A percentile compares a stretch with the other conserved stretches of the same genome.
These are phyloP conservation scores for Homolaphlyctis polyrhiza DNA, from an alignment of 371 early-diverging fungal genomes.

Conservation along the genomic window DNA sequence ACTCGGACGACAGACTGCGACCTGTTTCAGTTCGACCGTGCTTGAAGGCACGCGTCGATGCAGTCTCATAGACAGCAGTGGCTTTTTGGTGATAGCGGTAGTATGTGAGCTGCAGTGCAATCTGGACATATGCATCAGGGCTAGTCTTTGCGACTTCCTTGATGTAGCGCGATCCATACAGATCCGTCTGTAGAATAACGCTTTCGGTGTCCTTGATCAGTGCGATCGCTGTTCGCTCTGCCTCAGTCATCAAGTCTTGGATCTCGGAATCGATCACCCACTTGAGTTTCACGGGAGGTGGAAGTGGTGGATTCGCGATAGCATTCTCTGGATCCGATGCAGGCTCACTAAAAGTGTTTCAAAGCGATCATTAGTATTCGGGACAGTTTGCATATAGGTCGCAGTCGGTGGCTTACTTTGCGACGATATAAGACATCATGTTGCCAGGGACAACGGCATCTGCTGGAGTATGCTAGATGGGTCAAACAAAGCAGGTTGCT, in stretches of 20 bases:
- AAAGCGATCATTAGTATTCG: no score
- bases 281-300: conserved; percentile 48
- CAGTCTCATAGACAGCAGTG: conserved; percentile 56
- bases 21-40: conserved; percentile 86
- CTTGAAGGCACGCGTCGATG: conserved; percentile 68
- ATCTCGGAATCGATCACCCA: conserved; percentile 60
- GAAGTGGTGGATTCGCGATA: conserved; percentile 24
- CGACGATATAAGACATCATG: conserved; percentile 60
- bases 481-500: background rate
- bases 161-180: conserved; percentile 77
- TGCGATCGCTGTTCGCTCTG: conserved; percentile 54
- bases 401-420: no score
- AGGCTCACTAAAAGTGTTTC: conserved; percentile 49
- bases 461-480: conserved; percentile 71
- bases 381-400: no score
- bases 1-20: conserved; percentile 64
- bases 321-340: conserved; percentile 42
- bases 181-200: conserved; percentile 60
- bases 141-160: conserved; percentile 58
- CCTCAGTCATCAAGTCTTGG: conserved; percentile 47
- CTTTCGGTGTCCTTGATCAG: conserved; percentile 68
- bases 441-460: conserved; percentile 88
- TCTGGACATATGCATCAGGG: conserved; percentile 78
- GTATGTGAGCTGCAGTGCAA: conserved; percentile 75
- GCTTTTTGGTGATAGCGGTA: conserved; percentile 56